Percentiles rank a stretch among this genome's conserved stretches.
Conservation (phyloP, 352 stramenopile species). For the Phytophthora capsici region DNA sequence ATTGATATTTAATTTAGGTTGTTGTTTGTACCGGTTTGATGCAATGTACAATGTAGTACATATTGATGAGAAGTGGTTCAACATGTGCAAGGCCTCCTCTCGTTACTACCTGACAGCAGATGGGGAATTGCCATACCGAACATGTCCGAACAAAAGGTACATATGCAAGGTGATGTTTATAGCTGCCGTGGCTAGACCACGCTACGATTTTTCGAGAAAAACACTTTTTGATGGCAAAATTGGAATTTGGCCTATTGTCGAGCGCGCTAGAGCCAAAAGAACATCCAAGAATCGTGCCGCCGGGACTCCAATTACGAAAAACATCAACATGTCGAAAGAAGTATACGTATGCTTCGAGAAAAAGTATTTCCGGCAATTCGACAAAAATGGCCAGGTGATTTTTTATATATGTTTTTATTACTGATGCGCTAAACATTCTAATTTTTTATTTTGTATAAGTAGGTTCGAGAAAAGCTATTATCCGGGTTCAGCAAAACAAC, state of each 20-base stretch:
- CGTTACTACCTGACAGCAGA: slow-evolving; percentile 5
- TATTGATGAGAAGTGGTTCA: slow-evolving; percentile 27
- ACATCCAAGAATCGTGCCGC: slow-evolving; percentile 3
- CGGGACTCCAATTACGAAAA: slow-evolving; percentile 5
- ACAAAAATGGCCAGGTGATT: slow-evolving; percentile 3
- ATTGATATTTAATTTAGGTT: too few species aligned
- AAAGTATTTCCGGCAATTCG: slow-evolving; percentile 3
- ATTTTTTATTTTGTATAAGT: too few species aligned
- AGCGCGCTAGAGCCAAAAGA: not conserved
- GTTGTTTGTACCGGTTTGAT: slow-evolving; percentile 1
- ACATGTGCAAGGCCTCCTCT: slow-evolving; percentile 10
- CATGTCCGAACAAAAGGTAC: slow-evolving; percentile 7
- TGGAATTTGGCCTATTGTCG: slow-evolving; percentile 15
- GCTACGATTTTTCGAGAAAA: slow-evolving; percentile 11
- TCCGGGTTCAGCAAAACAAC: slow-evolving; percentile 11
- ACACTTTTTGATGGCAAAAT: slow-evolving; percentile 25
- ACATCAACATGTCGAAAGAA: slow-evolving; percentile 1
- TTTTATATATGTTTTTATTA: too few species aligned
- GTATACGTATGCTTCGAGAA: not conserved
- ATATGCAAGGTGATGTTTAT: slow-evolving; percentile 31
- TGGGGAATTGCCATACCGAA: slow-evolving; percentile 9
- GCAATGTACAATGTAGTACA: slow-evolving; percentile 21
- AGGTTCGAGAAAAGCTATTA: slow-evolving; percentile 4
- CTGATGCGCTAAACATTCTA: too few species aligned
- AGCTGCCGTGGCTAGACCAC: slow-evolving; percentile 15